These are phyloP conservation scores for Macrocybe gigantea DNA, from an alignment of 768 basidiomycete species.

Conservation along the genomic window DNA sequence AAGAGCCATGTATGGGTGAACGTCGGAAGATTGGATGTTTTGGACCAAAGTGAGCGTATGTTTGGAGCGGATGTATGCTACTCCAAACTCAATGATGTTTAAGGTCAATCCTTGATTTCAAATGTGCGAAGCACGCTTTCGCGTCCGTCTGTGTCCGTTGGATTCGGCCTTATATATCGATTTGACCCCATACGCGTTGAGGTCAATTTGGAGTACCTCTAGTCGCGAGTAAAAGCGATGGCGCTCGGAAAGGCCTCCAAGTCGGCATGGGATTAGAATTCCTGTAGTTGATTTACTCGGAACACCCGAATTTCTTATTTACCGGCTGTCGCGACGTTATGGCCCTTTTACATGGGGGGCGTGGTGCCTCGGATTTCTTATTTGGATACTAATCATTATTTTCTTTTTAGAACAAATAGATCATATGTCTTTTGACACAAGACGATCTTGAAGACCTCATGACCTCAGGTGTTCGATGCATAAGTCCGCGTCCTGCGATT, in stretches of 20 bases:
- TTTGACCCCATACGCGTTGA: constrained; percentile 85
- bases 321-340: too few relatives aligned
- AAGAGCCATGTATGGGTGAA: constrained; percentile 81
- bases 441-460: too few relatives aligned
- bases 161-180: constrained; percentile 77
- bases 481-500: too few relatives aligned
- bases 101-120: constrained; percentile 31
- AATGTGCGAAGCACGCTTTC: constrained; percentile 35
- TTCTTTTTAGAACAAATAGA: too few relatives aligned
- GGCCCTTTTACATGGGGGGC: too few relatives aligned
- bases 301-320: too few relatives aligned
- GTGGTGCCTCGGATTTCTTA: too few relatives aligned
- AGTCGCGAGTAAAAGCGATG: constrained; percentile 61
- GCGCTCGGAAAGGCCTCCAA: constrained; percentile 63
- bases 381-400: too few relatives aligned
- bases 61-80: constrained; percentile 2
- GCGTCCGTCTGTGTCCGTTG: constrained; percentile 70
- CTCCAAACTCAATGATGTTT: constrained; percentile 4
- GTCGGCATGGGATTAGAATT: constrained; percentile 81
- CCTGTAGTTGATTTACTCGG: constrained; percentile 30
- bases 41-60: constrained; percentile 46
- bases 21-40: constrained; percentile 63
- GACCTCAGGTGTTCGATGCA: too few relatives aligned
- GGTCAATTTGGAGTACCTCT: constrained; percentile 81
- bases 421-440: too few relatives aligned